Base-by-base conservation (phyloP, 208 protist genomes). In the Naegleria fowleri region DNA sequence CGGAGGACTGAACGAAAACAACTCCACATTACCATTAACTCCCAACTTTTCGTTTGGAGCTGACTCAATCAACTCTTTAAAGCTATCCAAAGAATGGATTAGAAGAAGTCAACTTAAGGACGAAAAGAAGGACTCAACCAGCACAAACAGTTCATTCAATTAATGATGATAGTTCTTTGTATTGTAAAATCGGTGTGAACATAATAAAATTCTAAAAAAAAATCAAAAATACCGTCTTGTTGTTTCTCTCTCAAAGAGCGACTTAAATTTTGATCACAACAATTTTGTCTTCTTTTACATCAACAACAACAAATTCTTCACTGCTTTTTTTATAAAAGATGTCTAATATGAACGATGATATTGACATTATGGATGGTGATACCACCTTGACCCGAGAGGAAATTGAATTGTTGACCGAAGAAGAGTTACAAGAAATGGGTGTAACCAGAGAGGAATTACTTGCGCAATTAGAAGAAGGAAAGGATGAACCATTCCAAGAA, bases 41-140 rank as follows among this genome's bases (percentile, higher is more conserved):
- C 9, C 1, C 16, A 29, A 79, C 67, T 36, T 9, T 36, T 25
- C 19, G 5, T 2, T 36, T 7, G 1, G 9, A 25, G 9, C 36
- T 13, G 5, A 79, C 29, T 36, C 19, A n/a, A 79, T 33, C 0
- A 36, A 0, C 29, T 36, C 29, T 1, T 36, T 9, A 79, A 79
- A 79, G 22, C 85, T 43, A 58, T 88, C 39, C 41, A 39, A 88
- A n/a, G 85, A 88, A 88, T 88, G 85, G 85, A 19, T 88, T 4
- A 88, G 43, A 58, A 88, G 85, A 88, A 58, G 41, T 38, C 15
- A 88, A 36, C 9, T 22, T 39, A 88, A 88, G 19, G 43, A 88
- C 9, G n/a, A 85, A 43, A 16, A 85, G 25, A 0, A 79, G 13
- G 25, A 75, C 16, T 16, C 25, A 75, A 75, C n/a, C n/a, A n/a